Conservation (phyloP, 768 basidiomycete species). For the Boletus edulis region DNA sequence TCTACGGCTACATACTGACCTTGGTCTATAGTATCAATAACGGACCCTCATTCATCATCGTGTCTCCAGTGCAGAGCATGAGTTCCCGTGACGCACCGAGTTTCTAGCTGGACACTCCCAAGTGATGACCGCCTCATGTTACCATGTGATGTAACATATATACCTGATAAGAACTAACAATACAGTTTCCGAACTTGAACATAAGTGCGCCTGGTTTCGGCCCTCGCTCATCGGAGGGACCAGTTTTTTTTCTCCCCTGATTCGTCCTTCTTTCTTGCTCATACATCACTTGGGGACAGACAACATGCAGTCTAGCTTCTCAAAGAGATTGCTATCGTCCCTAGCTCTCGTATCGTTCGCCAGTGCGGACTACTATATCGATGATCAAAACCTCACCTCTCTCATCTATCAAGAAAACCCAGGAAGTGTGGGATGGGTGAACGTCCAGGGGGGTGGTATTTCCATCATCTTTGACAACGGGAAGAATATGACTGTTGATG, state of each 20-base stretch:
- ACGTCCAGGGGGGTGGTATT: slow-evolving; percentile 7
- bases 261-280: background rate
- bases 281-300: background rate
- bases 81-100: no score
- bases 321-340: background rate
- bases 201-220: no score
- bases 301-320: slow-evolving; percentile 2
- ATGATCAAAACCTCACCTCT: slow-evolving; percentile 15
- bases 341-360: background rate
- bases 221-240: background rate
- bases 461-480: slow-evolving; percentile 8
- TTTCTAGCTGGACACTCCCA: no score
- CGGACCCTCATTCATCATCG: no score
- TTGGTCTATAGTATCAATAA: no score
- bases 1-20: no score
- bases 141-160: background rate
- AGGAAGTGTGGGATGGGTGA: slow-evolving; percentile 9
- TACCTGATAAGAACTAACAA: no score
- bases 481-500: slow-evolving; percentile 10
- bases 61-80: no score
- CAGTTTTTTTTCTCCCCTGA: background rate
- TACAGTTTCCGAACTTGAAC: no score
- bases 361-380: slow-evolving; percentile 14
- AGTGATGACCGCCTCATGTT: background rate
- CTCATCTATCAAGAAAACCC: slow-evolving; percentile 12